A percentile compares a stretch with the other conserved stretches of the same genome.
Evolutionary conservation across 768 basidiomycete genomes (phyloP).

Genomic region (Macrolepiota fuliginosa): DNA sequence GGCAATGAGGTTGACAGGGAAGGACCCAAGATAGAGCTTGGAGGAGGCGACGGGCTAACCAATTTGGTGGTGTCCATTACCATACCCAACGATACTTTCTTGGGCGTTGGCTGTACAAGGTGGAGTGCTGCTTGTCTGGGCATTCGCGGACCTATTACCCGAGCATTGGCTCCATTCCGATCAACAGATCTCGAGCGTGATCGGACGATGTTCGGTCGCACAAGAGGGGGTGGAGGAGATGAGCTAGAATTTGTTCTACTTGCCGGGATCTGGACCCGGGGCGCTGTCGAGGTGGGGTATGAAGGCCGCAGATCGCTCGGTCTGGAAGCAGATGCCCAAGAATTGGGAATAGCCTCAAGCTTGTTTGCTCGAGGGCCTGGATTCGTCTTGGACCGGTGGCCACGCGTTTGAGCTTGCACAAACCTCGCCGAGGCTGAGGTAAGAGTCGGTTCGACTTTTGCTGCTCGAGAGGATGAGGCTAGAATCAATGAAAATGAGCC

Average conservation of each 20-base stretch:
- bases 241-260: background rate
- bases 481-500: background rate
- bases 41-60: constrained; percentile 4
- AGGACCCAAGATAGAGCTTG: background rate
- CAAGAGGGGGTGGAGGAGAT: background rate
- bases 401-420: background rate
- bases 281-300: background rate
- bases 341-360: constrained; percentile 10
- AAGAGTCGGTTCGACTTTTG: background rate
- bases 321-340: constrained; percentile 12
- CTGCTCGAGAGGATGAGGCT: background rate
- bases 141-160: constrained; percentile 1
- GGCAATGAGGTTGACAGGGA: background rate
- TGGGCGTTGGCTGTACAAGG: constrained; percentile 5
- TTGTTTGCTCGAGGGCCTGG: background rate
- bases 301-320: constrained; percentile 10
- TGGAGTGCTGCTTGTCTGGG: background rate
- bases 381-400: background rate
- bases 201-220: background rate
- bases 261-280: background rate
- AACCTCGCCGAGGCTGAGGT: background rate
- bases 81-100: constrained; percentile 9
- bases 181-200: constrained; percentile 7
- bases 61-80: constrained; percentile 11
- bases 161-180: background rate